Conservation (phyloP, 257 asterid species). For the Schizonepeta tenuifolia region DNA sequence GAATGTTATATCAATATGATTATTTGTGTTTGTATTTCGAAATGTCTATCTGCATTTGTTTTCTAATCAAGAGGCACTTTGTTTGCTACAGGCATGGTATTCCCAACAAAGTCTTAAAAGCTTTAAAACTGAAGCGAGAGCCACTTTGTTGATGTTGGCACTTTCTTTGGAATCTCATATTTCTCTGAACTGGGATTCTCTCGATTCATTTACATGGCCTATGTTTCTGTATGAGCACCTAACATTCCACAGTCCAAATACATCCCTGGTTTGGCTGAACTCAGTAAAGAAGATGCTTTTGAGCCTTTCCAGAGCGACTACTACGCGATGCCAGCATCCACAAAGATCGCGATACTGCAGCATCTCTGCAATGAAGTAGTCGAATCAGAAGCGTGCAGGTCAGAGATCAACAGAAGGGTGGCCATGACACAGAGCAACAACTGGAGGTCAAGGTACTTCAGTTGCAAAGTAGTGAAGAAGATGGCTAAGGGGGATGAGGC, state of each 20-base stretch:
- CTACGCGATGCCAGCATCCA: conserved; percentile 59
- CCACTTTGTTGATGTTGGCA: no score
- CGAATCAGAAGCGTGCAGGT: conserved; percentile 65
- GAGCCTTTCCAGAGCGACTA: conserved; percentile 60
- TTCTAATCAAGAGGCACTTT: no score
- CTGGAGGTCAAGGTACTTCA: neutral
- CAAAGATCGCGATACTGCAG: conserved; percentile 69
- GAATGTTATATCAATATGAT: neutral
- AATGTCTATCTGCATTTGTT: no score
- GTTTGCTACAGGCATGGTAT: no score
- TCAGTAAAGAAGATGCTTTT: conserved; percentile 32
- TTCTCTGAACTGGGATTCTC: conserved; percentile 83
- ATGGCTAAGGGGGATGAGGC: conserved; percentile 28
- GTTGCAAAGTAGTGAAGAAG: neutral
- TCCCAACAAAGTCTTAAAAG: no score
- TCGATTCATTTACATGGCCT: conserved; percentile 91
- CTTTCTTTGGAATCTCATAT: no score
- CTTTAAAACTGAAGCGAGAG: no score
- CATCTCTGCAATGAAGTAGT: conserved; percentile 86
- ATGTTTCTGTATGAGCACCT: conserved; percentile 76
- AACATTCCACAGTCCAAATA: conserved; percentile 60
- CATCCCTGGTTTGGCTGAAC: conserved; percentile 55
- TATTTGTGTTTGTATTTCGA: no score
- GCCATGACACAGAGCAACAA: conserved; percentile 41
- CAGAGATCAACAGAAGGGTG: conserved; percentile 70